These are phyloP conservation scores for thale cress (Arabidopsis thaliana) DNA, from an alignment of 345 rosid species.

Conservation along the genomic window TAIR10.1 NC_003074.8:5748001-5748500, in stretches of 20 bases:
- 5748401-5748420: constrained; percentile 10
- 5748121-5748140: constrained; percentile 1
- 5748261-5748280: background rate
- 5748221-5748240: constrained; percentile 7
- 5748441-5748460: constrained; percentile 22
- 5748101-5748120: constrained; percentile 12
- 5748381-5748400: background rate
- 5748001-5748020: background rate
- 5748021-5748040: background rate
- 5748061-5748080: background rate
- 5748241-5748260: background rate
- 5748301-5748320: background rate
- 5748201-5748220: background rate
- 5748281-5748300: background rate
- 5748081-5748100: background rate
- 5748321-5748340: background rate
- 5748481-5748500: background rate
- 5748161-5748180: constrained; percentile 60
- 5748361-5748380: background rate
- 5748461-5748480: constrained; percentile 41
- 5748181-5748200: constrained; percentile 10
- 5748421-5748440: background rate
- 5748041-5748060: background rate
- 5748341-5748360: background rate
- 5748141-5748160: constrained; percentile 52